Percentiles rank a stretch among this genome's conserved stretches.
These are phyloP conservation scores for Psilocybe mexicana DNA, from an alignment of 1,284 basidiomycete genomes.

Conservation along the genomic window DNA sequence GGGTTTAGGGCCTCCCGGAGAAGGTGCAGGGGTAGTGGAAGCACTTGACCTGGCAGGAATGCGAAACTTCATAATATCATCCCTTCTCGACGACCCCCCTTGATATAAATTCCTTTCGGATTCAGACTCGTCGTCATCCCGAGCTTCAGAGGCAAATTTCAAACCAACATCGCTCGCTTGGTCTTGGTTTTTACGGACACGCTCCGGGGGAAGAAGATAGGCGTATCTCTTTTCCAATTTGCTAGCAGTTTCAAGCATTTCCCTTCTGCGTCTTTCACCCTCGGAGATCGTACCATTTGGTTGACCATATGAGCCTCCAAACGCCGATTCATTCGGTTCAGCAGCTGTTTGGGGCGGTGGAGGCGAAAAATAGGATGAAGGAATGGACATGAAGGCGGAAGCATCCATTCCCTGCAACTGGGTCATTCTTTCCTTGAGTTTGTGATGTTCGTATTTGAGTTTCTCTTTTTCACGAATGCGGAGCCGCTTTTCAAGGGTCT, in stretches of 20 bases:
- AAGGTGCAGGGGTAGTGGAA: constrained; percentile 21
- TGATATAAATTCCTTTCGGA: constrained; percentile 12
- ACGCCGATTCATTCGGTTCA: constrained; percentile 26
- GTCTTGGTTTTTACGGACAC: constrained; percentile 32
- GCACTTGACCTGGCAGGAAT: constrained; percentile 23
- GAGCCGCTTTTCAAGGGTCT: constrained; percentile 83
- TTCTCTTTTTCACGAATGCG: constrained; percentile 88
- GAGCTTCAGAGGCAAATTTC: constrained; percentile 3
- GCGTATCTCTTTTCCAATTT: constrained; percentile 70
- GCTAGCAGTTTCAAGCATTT: constrained; percentile 69
- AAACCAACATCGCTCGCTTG: constrained; percentile 5
- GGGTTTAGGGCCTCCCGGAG: constrained; percentile 20
- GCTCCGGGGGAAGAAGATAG: constrained; percentile 67
- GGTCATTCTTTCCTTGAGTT: constrained; percentile 86
- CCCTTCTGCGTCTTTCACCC: constrained; percentile 67
- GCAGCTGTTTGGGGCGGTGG: constrained; percentile 30
- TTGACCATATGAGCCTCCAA: constrained; percentile 37
- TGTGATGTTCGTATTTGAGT: constrained; percentile 88
- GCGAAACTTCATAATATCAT: constrained; percentile 23
- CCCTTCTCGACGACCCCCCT: constrained; percentile 16
- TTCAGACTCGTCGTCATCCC: constrained; percentile 24
- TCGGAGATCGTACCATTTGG: constrained; percentile 49
- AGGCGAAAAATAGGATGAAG: constrained; percentile 54
- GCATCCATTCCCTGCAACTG: constrained; percentile 76
- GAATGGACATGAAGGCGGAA: constrained; percentile 63